A percentile compares a stretch with the other conserved stretches of the same genome.
Evolutionary conservation across 2,329 filamentous ascomycete genomes (phyloP).

Genomic region (Coniochaeta ligniaria): DNA sequence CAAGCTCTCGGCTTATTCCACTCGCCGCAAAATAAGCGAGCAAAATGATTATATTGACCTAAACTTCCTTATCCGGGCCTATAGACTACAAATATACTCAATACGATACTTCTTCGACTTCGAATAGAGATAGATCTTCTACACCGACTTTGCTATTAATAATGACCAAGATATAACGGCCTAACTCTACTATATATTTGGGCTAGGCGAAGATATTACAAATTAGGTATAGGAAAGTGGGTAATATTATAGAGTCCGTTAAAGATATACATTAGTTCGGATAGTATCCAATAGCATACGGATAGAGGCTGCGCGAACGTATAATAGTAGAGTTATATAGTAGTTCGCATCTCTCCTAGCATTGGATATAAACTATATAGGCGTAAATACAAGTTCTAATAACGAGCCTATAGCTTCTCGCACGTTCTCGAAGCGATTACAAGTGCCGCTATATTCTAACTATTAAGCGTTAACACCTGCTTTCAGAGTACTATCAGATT

Average conservation of each 20-base stretch:
- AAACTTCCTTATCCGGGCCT: conserved; percentile 6
- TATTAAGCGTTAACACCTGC: too few species aligned
- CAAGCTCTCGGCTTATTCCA: conserved; percentile 7
- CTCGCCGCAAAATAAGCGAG: conserved; percentile 1
- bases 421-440: too few species aligned
- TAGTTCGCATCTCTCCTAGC: too few species aligned
- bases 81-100: conserved; percentile 1
- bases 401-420: too few species aligned
- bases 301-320: too few species aligned
- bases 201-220: background rate
- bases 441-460: too few species aligned
- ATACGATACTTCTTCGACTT: conserved; percentile 1
- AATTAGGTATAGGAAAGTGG: background rate
- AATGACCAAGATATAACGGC: background rate
- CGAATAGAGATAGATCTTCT: conserved; percentile 2
- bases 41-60: conserved; percentile 9
- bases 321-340: too few species aligned
- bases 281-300: background rate
- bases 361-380: too few species aligned
- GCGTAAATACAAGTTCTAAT: too few species aligned
- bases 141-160: background rate
- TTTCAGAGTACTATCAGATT: too few species aligned
- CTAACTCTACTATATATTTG: background rate
- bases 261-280: background rate
- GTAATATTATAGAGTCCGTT: background rate